phyloP scores from a whole-genome alignment of 306 rosid genomes.

The Pyrus betulifolia region DNA sequence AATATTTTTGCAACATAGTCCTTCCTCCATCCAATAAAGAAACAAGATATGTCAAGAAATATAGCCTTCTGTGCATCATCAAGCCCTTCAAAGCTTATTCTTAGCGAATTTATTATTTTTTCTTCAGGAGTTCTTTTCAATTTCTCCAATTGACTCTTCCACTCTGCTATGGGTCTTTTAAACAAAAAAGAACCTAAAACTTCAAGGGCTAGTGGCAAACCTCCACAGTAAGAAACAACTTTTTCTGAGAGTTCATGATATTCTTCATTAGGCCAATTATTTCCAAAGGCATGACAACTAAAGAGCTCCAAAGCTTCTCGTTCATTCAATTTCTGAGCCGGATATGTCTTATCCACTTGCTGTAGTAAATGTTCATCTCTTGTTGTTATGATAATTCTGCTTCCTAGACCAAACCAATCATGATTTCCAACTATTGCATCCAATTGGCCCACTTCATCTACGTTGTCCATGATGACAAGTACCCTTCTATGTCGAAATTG shows the following conservation, averaged over 20 bases:
- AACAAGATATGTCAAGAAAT: conserved; percentile 10
- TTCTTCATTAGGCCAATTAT: background rate
- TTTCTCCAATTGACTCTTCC: too few relatives aligned
- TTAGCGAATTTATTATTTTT: background rate
- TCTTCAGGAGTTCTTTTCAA: too few relatives aligned
- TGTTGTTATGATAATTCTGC: conserved; percentile 22
- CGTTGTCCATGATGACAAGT: conserved; percentile 12
- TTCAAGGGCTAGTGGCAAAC: conserved; percentile 11
- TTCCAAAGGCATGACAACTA: conserved; percentile 27
- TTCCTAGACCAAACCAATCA: conserved; percentile 12
- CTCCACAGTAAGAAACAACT: conserved; percentile 14
- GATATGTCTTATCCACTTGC: too few relatives aligned
- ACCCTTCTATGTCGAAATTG: background rate
- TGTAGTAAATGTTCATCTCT: conserved; percentile 7
- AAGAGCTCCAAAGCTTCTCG: conserved; percentile 6
- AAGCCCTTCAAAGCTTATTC: conserved; percentile 21
- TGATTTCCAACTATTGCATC: background rate
- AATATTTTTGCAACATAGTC: background rate
- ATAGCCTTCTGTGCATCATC: conserved; percentile 1
- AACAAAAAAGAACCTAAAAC: too few relatives aligned
- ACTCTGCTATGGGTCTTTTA: too few relatives aligned
- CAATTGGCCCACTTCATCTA: background rate
- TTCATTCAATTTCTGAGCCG: background rate
- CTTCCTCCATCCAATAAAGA: too few relatives aligned
- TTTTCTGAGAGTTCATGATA: background rate